Conservation (phyloP, 2,329 filamentous ascomycete species). For the Malbranchea cinnamomea region DNA sequence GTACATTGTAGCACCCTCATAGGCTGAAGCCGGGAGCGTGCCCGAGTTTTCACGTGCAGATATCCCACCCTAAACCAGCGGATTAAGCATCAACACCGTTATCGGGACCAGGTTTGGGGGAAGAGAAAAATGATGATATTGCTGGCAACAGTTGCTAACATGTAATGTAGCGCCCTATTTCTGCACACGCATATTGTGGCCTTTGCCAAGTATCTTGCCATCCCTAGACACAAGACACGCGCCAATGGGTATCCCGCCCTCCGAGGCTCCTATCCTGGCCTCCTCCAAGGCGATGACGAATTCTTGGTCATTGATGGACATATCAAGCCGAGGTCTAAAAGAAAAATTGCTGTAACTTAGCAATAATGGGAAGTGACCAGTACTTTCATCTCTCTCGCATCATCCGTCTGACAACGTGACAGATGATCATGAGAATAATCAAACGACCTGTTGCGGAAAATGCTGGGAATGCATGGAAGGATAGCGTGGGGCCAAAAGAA, state of each 20-base stretch:
- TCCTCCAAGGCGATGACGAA: slow-evolving; percentile 45
- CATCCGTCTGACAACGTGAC: too few species aligned
- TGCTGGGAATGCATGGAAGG: too few species aligned
- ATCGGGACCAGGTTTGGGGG: not conserved
- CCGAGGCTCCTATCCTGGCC: slow-evolving; percentile 38
- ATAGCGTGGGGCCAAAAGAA: too few species aligned
- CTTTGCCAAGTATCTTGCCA: slow-evolving; percentile 54
- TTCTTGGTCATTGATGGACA: slow-evolving; percentile 30
- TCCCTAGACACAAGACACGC: slow-evolving; percentile 51
- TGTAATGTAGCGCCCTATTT: slow-evolving; percentile 57
- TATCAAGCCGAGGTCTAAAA: too few species aligned
- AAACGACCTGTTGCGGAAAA: too few species aligned
- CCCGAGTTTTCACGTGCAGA: slow-evolving; percentile 61
- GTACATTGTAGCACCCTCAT: slow-evolving; percentile 65
- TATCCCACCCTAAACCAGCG: slow-evolving; percentile 49
- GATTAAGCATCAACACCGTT: slow-evolving; percentile 2
- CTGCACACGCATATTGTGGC: slow-evolving; percentile 64
- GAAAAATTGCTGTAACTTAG: too few species aligned
- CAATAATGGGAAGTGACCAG: too few species aligned
- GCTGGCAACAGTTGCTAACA: slow-evolving; percentile 41
- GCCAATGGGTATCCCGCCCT: slow-evolving; percentile 45
- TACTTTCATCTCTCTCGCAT: too few species aligned
- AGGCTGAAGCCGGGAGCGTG: slow-evolving; percentile 52
- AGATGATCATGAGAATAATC: too few species aligned
- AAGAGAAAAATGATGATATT: slow-evolving; percentile 2